Evolutionary conservation across 2,329 filamentous ascomycete species (phyloP).

Genomic region (Capronia epimyces): DNA sequence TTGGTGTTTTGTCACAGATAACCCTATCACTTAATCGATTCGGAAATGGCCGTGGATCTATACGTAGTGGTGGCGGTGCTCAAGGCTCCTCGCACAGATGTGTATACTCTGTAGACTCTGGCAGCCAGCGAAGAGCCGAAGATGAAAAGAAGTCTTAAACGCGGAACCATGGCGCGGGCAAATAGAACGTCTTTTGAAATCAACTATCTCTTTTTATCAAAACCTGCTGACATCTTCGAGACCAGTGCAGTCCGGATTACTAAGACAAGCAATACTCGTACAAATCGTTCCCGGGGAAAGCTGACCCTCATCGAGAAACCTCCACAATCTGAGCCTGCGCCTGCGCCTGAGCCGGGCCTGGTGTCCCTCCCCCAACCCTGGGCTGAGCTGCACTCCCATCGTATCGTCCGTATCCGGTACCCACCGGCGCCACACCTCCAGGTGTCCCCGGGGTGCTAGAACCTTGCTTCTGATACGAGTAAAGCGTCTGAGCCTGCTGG

Average conservation of each 20-base stretch:
- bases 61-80: no score
- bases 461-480: constrained; percentile 12
- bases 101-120: no score
- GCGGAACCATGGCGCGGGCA: no score
- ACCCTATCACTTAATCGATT: no score
- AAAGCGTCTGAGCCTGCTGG: constrained; percentile 13
- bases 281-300: background rate
- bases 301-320: constrained; percentile 13
- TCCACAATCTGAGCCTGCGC: constrained; percentile 10
- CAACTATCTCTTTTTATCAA: no score
- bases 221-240: background rate
- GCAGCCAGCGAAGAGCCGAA: no score
- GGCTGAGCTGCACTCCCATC: background rate
- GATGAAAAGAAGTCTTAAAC: no score
- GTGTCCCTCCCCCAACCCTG: background rate
- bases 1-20: no score
- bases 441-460: constrained; percentile 16
- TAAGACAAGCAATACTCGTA: background rate
- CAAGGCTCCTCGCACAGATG: no score
- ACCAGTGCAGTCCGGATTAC: background rate
- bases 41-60: no score
- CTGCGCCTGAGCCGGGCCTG: background rate
- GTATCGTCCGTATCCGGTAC: constrained; percentile 7
- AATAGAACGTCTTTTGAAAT: no score
- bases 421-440: background rate